Evolutionary conservation across 306 rosid genomes (phyloP).

Genomic region (Mucuna pruriens): DNA sequence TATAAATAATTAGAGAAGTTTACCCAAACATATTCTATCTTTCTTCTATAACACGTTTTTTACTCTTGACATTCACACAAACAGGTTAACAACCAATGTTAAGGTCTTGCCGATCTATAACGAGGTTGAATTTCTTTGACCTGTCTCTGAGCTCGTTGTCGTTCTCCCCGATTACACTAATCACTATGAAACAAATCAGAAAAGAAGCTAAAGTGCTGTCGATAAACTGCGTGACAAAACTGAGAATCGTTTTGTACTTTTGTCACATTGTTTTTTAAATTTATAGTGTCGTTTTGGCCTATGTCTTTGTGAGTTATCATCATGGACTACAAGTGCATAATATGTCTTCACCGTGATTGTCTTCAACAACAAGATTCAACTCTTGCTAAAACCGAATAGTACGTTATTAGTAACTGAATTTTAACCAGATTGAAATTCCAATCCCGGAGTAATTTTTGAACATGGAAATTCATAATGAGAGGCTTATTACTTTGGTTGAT

Average conservation of each 20-base stretch:
- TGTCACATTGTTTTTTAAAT: neutral
- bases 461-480: neutral
- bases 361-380: neutral
- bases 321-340: constrained; percentile 22
- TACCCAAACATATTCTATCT: too few species aligned
- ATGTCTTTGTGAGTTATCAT: neutral
- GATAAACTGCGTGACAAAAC: neutral
- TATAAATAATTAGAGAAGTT: too few species aligned
- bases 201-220: constrained; percentile 1
- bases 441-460: neutral
- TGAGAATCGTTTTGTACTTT: neutral
- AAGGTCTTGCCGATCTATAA: neutral
- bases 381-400: neutral
- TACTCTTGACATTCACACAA: neutral
- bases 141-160: neutral
- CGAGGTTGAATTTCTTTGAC: constrained; percentile 10
- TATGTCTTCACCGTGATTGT: neutral
- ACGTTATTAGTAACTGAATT: neutral
- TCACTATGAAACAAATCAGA: neutral
- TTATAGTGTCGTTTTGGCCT: neutral
- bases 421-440: neutral
- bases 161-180: neutral
- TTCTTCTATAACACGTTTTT: neutral
- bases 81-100: neutral
- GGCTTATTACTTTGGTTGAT: neutral